These are phyloP conservation scores for Colletotrichum abscissum DNA, from an alignment of 2,329 filamentous ascomycete species.

Conservation along the genomic window DNA sequence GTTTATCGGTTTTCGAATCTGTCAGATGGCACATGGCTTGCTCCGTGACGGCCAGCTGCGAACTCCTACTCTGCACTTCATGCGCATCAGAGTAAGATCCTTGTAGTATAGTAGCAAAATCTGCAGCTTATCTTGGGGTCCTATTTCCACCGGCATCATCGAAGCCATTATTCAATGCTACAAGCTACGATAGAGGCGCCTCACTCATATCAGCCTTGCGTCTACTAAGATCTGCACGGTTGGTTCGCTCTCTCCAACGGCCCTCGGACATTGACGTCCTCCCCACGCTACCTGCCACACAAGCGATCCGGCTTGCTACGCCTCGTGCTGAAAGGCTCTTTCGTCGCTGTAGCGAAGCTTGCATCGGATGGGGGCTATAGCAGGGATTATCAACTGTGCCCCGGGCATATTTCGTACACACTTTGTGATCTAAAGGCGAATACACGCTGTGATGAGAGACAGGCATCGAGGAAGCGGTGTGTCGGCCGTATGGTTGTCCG, in stretches of 20 bases:
- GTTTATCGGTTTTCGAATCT: neutral
- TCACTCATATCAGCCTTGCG: neutral
- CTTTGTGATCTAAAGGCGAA: no score
- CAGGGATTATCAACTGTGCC: neutral
- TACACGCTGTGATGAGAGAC: neutral
- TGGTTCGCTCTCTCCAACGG: neutral
- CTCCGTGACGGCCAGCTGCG: no score
- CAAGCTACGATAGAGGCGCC: neutral
- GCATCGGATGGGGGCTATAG: neutral
- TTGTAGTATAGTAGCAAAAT: neutral
- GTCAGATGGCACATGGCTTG: neutral
- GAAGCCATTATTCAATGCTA: neutral
- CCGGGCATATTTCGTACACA: neutral
- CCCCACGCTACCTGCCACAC: neutral
- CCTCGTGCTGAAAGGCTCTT: neutral
- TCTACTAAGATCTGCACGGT: neutral
- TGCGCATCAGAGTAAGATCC: neutral
- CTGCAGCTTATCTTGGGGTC: neutral
- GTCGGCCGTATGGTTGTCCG: neutral
- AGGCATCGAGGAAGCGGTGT: neutral
- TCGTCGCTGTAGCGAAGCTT: neutral
- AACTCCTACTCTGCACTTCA: neutral
- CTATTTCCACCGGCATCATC: neutral
- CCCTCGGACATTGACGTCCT: neutral
- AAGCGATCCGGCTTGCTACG: neutral